phyloP scores from a whole-genome alignment of 441 rosid genomes.

The Syzygium syzygioides region DNA sequence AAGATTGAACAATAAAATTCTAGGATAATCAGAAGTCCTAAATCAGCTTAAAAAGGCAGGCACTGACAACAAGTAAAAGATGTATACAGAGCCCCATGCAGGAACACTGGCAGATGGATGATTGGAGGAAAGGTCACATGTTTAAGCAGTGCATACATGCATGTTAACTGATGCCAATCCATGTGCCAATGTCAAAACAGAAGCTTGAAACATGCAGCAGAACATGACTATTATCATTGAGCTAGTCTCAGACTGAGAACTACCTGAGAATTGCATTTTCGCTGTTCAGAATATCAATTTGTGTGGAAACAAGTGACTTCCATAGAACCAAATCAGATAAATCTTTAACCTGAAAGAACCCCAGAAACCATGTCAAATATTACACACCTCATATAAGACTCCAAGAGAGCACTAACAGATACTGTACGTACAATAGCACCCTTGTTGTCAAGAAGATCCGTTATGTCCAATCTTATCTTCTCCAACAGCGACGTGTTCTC shows the following conservation, averaged over 20 bases:
- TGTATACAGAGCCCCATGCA: neutral
- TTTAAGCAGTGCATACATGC: neutral
- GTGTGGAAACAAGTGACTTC: neutral
- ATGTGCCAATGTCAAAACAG: neutral
- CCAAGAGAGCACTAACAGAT: neutral
- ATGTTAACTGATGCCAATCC: neutral
- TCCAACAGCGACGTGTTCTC: constrained; percentile 42
- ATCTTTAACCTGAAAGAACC: neutral
- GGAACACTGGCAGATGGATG: neutral
- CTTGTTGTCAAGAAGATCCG: constrained; percentile 19
- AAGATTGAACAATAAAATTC: neutral
- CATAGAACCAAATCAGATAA: neutral
- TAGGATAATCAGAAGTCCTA: neutral
- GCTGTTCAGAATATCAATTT: neutral
- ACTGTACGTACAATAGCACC: neutral
- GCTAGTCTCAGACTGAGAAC: neutral
- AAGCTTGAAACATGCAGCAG: neutral
- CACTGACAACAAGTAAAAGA: neutral
- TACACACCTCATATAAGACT: neutral
- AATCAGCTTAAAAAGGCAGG: neutral
- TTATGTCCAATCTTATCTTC: constrained; percentile 42
- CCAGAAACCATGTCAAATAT: neutral
- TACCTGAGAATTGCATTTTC: neutral
- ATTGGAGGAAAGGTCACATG: neutral
- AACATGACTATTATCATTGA: neutral